Base-by-base conservation (phyloP, 306 rosid species). In the Coriaria nepalensis region DNA sequence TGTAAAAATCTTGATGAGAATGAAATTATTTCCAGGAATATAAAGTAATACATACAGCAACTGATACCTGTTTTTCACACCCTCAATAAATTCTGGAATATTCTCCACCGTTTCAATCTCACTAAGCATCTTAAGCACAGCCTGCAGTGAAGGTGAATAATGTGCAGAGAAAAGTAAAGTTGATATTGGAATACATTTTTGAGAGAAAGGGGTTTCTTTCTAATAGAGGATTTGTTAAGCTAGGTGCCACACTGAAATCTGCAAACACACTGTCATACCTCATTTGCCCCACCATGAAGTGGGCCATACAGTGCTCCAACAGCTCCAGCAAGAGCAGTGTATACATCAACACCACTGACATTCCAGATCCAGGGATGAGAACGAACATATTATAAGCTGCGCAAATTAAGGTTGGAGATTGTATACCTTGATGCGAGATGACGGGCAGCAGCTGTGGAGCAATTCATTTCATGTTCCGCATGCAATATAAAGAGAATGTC, bases 401-500 rank as follows among this genome's bases (percentile, higher is more conserved):
- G 61, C 73, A 70, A 40, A 11, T 40, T 49, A 10, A 10, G 15
- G 39, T 37, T 40, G 43, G 34, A 57, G 53, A 39, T 50, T 48
- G 49, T 65, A 47, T 69, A 79, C 93, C 96, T 86, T 53, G 96
- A 86, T 9, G 96, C 83, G 50, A 86, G 78, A 69, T 86, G 96
- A 41, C 96, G 77, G 12, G 85, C 93, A 56, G 88, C 61, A 13
- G 93, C 74, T 9, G 93, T 81, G 43, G 96, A 86, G 67, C 96
- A 86, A 70, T 86, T 86, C 96, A 86, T 86, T 69, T 86, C 96
- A 72, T 86, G 96, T 45, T 86, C 93, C 5, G 96, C 96, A 43
- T 86, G 95, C 40, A 86, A 77, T 53, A 76, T 69, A 71, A 81
- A 86, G 69, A 81, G 80, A 71, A 86, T 74, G 64, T 86, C 96